These are phyloP conservation scores for Akanthomyces lecanii DNA, from an alignment of 2,329 filamentous ascomycete genomes.

Conservation along the genomic window DNA sequence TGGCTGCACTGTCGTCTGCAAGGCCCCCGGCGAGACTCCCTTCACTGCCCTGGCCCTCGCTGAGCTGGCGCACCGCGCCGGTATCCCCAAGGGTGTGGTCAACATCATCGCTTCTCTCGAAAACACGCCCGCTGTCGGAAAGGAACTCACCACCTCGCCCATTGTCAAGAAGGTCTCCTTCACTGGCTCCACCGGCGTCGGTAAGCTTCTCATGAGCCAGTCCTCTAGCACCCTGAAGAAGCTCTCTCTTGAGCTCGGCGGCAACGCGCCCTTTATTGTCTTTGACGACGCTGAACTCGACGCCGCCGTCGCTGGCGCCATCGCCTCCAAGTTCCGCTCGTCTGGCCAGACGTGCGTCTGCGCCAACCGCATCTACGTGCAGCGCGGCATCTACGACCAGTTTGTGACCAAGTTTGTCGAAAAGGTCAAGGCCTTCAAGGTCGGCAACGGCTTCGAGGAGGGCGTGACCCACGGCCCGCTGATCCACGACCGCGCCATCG, in stretches of 20 bases:
- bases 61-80: conserved; percentile 80
- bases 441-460: conserved; percentile 68
- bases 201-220: conserved; percentile 83
- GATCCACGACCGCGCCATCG: conserved; percentile 77
- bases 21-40: conserved; percentile 87
- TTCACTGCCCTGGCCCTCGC: conserved; percentile 85
- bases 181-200: conserved; percentile 71
- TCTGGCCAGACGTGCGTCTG: conserved; percentile 96
- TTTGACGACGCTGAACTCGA: conserved; percentile 95
- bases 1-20: conserved; percentile 92
- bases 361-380: conserved; percentile 78
- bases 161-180: conserved; percentile 88
- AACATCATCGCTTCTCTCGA: conserved; percentile 78
- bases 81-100: conserved; percentile 84
- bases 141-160: conserved; percentile 66
- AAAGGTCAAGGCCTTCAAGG: conserved; percentile 69
- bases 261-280: conserved; percentile 93
- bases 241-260: conserved; percentile 82
- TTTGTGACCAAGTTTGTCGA: conserved; percentile 67
- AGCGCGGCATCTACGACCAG: conserved; percentile 70
- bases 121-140: conserved; percentile 77
- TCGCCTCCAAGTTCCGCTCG: conserved; percentile 86
- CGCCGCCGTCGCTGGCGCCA: conserved; percentile 73
- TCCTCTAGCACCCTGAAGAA: conserved; percentile 79
- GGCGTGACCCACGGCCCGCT: conserved; percentile 75